Evolutionary conservation across 331 rosid species (phyloP), one percentile per base, ranked within the genome.

Genomic region (Prunus yedoensis): DNA sequence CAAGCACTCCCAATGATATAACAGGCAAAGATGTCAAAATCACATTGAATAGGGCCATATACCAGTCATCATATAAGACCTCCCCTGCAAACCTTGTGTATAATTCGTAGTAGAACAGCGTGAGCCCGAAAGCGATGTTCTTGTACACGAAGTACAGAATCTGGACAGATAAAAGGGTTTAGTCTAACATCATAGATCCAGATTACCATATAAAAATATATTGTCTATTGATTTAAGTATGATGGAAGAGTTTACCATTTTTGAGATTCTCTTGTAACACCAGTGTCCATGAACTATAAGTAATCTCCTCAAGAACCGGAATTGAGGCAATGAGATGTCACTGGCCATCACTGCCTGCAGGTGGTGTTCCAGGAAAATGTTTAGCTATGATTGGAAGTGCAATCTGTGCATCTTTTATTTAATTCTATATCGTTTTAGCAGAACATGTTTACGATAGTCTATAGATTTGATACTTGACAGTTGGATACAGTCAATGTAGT

Each of bases 321-420:
- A 80, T 3, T 80, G 80, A 57, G 82, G 74, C 54, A 83, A 12
- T 30, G 84, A 68, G 59, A 83, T 67, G 67, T 83, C 87, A 45
- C 84, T 83, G 11, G 87, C 84, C 82, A 77, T 77, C 13, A 77
- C 84, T 53, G 84, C 82, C 87, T 80, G 83, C 32, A 67, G 17
- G 28, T 17, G 64, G 62, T 53, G 14, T 52, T 53, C 14, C 60
- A 62, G 32, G 38, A n/a, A 6, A 63, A 47, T 50, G 23, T 49
- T 28, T 46, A 57, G 49, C 53, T 14, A 16, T 60, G 10, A 23
- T 16, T 45, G 52, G 3, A 43, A 45, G 30, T 59, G 20, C 61
- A 32, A 38, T 53, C 50, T 54, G 1, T 16, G 52, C 47, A 56
- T 50, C 60, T 25, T 15, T 72, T 58, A 43, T 72, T 21, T 41